Percentiles rank a stretch among this genome's conserved stretches.
phyloP scores from a whole-genome alignment of 2,329 filamentous ascomycete species.

The Rhinocladiella mackenziei region DNA sequence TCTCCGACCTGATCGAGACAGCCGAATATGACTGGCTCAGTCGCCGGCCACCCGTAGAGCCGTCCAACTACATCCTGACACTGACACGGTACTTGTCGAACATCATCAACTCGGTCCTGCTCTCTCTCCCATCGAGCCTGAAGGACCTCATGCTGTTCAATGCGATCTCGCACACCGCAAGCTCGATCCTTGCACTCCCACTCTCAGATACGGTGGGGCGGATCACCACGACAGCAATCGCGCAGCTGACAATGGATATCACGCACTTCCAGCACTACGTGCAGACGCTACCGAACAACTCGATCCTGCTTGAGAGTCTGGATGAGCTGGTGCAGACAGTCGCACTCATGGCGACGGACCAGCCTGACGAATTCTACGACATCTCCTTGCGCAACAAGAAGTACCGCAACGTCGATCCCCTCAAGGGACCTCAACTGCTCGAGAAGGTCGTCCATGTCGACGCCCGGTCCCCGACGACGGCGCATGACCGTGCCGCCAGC shows the following conservation, averaged over 20 bases:
- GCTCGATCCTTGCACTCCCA: slow-evolving; percentile 70
- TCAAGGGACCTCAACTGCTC: slow-evolving; percentile 82
- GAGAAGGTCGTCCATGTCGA: slow-evolving; percentile 61
- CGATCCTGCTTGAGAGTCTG: slow-evolving; percentile 81
- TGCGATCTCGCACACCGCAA: slow-evolving; percentile 83
- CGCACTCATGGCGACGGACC: slow-evolving; percentile 78
- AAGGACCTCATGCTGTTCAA: slow-evolving; percentile 98
- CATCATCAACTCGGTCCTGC: slow-evolving; percentile 91
- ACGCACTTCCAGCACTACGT: slow-evolving; percentile 82
- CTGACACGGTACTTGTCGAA: slow-evolving; percentile 88
- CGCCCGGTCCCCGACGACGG: slow-evolving; percentile 8
- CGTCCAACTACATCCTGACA: slow-evolving; percentile 92
- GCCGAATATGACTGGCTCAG: slow-evolving; percentile 91
- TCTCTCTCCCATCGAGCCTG: slow-evolving; percentile 90
- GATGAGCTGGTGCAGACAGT: slow-evolving; percentile 94
- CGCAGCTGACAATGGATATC: slow-evolving; percentile 76
- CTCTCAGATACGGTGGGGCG: slow-evolving; percentile 73
- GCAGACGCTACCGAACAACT: slow-evolving; percentile 69
- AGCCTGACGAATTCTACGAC: slow-evolving; percentile 96
- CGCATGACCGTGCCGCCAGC: slow-evolving; percentile 2
- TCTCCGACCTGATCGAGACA: slow-evolving; percentile 93
- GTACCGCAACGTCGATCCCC: slow-evolving; percentile 85
- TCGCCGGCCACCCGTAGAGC: slow-evolving; percentile 61
- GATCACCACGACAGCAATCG: slow-evolving; percentile 83
- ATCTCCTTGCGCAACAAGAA: slow-evolving; percentile 85